Percentiles rank a stretch among this genome's conserved stretches.
These are phyloP conservation scores for Mollisia scopiformis DNA, from an alignment of 2,329 filamentous ascomycete genomes.

Conservation along the genomic window DNA sequence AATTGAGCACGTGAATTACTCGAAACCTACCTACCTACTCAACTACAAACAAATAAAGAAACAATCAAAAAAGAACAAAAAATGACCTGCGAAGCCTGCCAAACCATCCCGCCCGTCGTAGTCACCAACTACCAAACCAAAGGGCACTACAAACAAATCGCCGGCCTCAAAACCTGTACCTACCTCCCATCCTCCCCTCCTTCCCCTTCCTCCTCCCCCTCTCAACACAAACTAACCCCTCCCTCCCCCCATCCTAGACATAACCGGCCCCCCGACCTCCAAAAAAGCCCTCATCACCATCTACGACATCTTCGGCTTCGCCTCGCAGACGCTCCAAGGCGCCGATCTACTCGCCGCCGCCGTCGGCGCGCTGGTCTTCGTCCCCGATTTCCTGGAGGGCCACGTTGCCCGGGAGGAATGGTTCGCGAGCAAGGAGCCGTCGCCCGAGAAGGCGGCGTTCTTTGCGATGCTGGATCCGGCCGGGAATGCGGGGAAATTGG, in stretches of 20 bases:
- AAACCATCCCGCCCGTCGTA: slow-evolving; percentile 36
- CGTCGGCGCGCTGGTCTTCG: slow-evolving; percentile 68
- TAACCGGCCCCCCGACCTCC: slow-evolving; percentile 47
- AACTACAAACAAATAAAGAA: neutral
- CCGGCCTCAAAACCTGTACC: slow-evolving; percentile 23
- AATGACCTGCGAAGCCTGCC: slow-evolving; percentile 30
- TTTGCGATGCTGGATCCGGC: slow-evolving; percentile 1
- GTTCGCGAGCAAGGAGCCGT: slow-evolving; percentile 39
- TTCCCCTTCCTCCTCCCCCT: neutral
- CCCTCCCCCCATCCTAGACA: slow-evolving; percentile 31
- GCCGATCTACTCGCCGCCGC: slow-evolving; percentile 64
- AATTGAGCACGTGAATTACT: neutral
- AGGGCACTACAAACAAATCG: slow-evolving; percentile 22
- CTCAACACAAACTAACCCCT: neutral
- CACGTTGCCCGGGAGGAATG: slow-evolving; percentile 45
- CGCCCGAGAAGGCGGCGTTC: neutral
- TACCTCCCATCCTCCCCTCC: neutral
- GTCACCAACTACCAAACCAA: slow-evolving; percentile 35
- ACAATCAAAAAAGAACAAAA: neutral
- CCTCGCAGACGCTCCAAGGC: slow-evolving; percentile 69
- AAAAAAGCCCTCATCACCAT: slow-evolving; percentile 62
- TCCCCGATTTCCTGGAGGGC: slow-evolving; percentile 89
- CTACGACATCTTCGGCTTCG: slow-evolving; percentile 69
- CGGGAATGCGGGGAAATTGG: neutral
- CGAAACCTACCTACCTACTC: neutral